A percentile compares a stretch with the other conserved stretches of the same genome.
Evolutionary conservation across 352 stramenopile species (phyloP).

Genomic region (Pythium sukuiense): DNA sequence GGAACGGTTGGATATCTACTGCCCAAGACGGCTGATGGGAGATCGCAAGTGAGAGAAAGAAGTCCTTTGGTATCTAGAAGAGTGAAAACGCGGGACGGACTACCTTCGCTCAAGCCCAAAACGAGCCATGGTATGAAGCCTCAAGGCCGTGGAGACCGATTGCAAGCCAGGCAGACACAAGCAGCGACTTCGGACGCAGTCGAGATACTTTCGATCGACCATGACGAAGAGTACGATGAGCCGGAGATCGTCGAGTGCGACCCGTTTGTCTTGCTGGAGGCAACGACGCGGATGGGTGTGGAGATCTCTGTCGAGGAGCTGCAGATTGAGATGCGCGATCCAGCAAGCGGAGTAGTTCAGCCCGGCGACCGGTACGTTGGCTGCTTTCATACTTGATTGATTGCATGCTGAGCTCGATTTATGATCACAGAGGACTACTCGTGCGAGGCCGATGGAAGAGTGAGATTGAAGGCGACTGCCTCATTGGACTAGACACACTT

Average conservation of each 20-base stretch:
- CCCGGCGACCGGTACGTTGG: constrained; percentile 49
- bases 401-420: not conserved
- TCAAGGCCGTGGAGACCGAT: constrained; percentile 23
- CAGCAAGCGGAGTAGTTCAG: constrained; percentile 19
- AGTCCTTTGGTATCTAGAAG: constrained; percentile 9
- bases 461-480: constrained; percentile 33
- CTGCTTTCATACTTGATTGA: not conserved
- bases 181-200: not conserved
- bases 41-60: constrained; percentile 6
- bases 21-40: constrained; percentile 27
- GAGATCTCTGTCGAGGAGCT: constrained; percentile 60
- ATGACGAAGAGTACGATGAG: constrained; percentile 25
- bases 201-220: constrained; percentile 1
- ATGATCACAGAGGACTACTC: constrained; percentile 42
- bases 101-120: constrained; percentile 20
- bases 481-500: constrained; percentile 36
- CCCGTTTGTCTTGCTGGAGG: constrained; percentile 57
- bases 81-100: constrained; percentile 15
- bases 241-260: constrained; percentile 32
- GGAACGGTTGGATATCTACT: constrained; percentile 69
- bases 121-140: constrained; percentile 11
- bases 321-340: constrained; percentile 50
- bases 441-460: constrained; percentile 49
- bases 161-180: constrained; percentile 8
- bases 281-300: constrained; percentile 60